Percentiles rank a stretch among this genome's conserved stretches.
These are phyloP conservation scores for Umbelopsis sp. DNA, from an alignment of 192 early-diverging fungal genomes.

Conservation along the genomic window DNA sequence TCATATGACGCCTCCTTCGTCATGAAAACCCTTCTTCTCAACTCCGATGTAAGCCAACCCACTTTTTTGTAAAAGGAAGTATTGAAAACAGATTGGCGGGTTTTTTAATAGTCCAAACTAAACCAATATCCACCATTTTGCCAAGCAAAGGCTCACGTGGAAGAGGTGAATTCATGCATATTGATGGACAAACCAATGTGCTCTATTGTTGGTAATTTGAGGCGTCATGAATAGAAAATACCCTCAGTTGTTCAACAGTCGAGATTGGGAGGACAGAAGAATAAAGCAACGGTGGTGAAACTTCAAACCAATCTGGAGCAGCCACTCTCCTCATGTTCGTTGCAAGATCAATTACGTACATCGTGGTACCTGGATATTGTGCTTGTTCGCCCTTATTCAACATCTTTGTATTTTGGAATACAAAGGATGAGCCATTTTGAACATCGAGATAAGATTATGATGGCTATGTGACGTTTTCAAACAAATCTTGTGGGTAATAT, in stretches of 20 bases:
- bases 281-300: constrained; percentile 4
- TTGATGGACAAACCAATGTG: background rate
- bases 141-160: constrained; percentile 10
- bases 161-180: background rate
- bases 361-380: background rate
- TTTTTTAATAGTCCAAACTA: background rate
- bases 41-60: background rate
- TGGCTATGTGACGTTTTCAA: too few relatives aligned
- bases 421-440: too few relatives aligned
- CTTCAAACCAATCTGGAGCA: background rate
- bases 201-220: background rate
- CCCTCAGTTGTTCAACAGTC: background rate
- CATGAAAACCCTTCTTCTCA: background rate
- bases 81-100: background rate
- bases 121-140: background rate
- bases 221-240: background rate
- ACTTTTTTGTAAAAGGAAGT: background rate
- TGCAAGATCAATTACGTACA: background rate
- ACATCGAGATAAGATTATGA: too few relatives aligned
- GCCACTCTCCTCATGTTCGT: background rate
- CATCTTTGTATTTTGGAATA: too few relatives aligned
- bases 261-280: background rate
- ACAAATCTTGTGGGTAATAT: too few relatives aligned
- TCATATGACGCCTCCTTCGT: constrained; percentile 4
- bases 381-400: background rate